A percentile compares a stretch with the other conserved stretches of the same genome.
Evolutionary conservation across 2,329 filamentous ascomycete genomes (phyloP).

Genomic region (Pleoardoris graminearum): DNA sequence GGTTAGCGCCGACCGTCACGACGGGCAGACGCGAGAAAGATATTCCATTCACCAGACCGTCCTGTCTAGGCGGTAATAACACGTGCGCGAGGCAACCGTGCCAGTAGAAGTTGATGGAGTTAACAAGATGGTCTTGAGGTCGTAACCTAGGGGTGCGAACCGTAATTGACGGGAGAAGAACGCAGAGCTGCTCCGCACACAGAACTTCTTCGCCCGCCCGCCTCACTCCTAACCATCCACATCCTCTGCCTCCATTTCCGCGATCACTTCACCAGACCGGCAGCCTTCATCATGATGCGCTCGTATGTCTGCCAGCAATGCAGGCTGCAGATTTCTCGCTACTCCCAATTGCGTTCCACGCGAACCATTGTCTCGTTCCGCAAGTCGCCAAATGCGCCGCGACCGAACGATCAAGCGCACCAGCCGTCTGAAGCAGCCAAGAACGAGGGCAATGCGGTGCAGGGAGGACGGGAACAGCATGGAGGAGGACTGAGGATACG

Average conservation of each 20-base stretch:
- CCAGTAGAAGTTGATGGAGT: no score
- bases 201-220: no score
- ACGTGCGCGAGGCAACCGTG: no score
- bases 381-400: conserved; percentile 9
- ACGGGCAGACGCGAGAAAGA: conserved; percentile 4
- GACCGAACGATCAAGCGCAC: conserved; percentile 10
- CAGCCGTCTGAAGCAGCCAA: conserved; percentile 12
- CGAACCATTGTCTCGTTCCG: conserved; percentile 40
- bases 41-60: no score
- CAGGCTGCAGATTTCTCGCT: conserved; percentile 25
- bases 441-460: conserved; percentile 7
- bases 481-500: neutral
- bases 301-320: conserved; percentile 42
- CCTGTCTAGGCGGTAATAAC: no score
- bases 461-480: neutral
- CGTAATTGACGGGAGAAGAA: no score
- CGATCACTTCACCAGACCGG: neutral
- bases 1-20: conserved; percentile 1
- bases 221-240: no score
- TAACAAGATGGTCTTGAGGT: no score
- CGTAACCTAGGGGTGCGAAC: no score
- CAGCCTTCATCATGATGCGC: conserved; percentile 31
- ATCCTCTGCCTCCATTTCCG: no score
- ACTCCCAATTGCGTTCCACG: conserved; percentile 35
- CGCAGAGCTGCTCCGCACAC: no score